Percentiles rank a stretch among this genome's conserved stretches.
These are phyloP conservation scores for Sugiyamaella americana DNA, from an alignment of 805 yeast species.

Conservation along the genomic window DNA sequence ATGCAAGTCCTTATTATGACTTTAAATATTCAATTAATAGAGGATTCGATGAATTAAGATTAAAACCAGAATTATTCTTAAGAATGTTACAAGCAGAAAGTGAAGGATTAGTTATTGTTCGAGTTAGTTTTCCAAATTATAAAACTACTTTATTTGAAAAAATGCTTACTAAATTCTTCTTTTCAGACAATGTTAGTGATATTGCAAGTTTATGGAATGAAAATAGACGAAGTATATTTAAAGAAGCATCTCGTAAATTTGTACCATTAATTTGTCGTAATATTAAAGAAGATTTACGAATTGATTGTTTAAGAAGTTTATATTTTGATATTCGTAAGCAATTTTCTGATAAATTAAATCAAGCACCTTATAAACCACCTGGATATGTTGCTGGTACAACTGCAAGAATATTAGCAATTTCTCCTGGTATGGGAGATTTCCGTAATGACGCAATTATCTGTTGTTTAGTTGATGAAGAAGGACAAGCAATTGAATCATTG, in stretches of 20 bases:
- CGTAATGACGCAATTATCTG: conserved; percentile 83
- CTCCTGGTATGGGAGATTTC: conserved; percentile 81
- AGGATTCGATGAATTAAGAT: conserved; percentile 64
- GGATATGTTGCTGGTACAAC: conserved; percentile 72
- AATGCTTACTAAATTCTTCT: conserved; percentile 33
- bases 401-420: conserved; percentile 75
- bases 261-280: conserved; percentile 63
- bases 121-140: conserved; percentile 49
- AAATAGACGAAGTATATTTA: conserved; percentile 61
- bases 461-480: conserved; percentile 68
- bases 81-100: conserved; percentile 91
- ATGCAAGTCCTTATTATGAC: conserved; percentile 75
- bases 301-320: conserved; percentile 66
- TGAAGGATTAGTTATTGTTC: conserved; percentile 62
- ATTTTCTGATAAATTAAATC: conserved; percentile 71
- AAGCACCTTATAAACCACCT: conserved; percentile 86
- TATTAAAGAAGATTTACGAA: conserved; percentile 75
- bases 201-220: conserved; percentile 72
- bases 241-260: conserved; percentile 59
- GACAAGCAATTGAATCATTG: conserved; percentile 67
- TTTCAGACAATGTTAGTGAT: conserved; percentile 56
- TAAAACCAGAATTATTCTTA: conserved; percentile 73
- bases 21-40: conserved; percentile 86
- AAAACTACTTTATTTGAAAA: conserved; percentile 34
- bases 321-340: conserved; percentile 63